Evolutionary conservation across 805 yeast species (phyloP).

Genomic region (Pichia heedii): DNA sequence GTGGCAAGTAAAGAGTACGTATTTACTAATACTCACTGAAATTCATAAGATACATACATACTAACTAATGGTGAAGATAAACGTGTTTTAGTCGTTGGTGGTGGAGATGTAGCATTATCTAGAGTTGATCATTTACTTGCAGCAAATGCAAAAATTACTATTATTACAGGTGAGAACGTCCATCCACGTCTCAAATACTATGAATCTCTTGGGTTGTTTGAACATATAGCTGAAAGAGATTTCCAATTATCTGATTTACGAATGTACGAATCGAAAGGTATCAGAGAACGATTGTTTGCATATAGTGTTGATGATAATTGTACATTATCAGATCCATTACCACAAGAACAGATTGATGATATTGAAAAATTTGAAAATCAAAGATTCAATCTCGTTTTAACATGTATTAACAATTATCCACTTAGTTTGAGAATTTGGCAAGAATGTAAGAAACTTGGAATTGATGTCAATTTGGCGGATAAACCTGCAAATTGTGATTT

Average conservation of each 20-base stretch:
- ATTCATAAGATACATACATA: background rate
- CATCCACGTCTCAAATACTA: conserved; percentile 29
- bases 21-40: too few relatives aligned
- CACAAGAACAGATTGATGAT: conserved; percentile 21
- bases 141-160: conserved; percentile 64
- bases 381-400: conserved; percentile 56
- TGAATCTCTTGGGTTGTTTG: conserved; percentile 32
- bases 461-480: conserved; percentile 76
- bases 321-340: background rate
- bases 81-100: conserved; percentile 68
- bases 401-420: conserved; percentile 66
- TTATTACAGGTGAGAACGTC: conserved; percentile 39
- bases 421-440: conserved; percentile 50
- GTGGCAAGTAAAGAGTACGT: conserved; percentile 57
- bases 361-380: conserved; percentile 29
- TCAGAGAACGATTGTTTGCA: conserved; percentile 3
- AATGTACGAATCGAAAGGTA: conserved; percentile 34
- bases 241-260: conserved; percentile 40
- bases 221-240: conserved; percentile 33
- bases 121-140: conserved; percentile 56
- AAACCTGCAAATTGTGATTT: conserved; percentile 79
- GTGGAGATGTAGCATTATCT: conserved; percentile 68
- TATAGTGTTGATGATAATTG: conserved; percentile 16
- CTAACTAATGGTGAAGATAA: conserved; percentile 24
- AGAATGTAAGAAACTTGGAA: conserved; percentile 32